A percentile compares a stretch with the other conserved stretches of the same genome.
Evolutionary conservation across 2,329 filamentous ascomycete species (phyloP).

Genomic region (Sclerotiophoma versabilis): DNA sequence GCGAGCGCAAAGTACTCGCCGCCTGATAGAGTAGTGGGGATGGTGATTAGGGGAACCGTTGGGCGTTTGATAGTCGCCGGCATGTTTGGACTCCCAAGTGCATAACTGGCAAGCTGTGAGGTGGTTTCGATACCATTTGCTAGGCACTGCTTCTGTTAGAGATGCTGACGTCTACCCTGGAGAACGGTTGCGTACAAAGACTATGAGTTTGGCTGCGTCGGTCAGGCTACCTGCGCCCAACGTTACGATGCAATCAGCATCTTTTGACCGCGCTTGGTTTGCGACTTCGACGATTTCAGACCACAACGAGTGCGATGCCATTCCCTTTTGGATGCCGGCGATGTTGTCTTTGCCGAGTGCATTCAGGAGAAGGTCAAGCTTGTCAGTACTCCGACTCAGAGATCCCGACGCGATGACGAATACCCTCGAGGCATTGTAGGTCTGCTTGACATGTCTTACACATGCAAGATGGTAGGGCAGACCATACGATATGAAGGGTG

Average conservation of each 20-base stretch:
- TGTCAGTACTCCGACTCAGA: constrained; percentile 56
- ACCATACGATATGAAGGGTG: constrained; percentile 58
- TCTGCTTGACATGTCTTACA: constrained; percentile 54
- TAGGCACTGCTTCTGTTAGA: constrained; percentile 47
- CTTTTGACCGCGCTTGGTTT: constrained; percentile 46
- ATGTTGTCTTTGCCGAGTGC: constrained; percentile 52
- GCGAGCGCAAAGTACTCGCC: constrained; percentile 52
- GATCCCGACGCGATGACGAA: constrained; percentile 62
- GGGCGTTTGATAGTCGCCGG: constrained; percentile 19
- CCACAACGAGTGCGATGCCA: constrained; percentile 63
- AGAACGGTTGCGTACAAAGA: constrained; percentile 42
- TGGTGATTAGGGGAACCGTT: constrained; percentile 48
- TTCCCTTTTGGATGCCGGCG: constrained; percentile 58
- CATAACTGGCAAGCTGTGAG: constrained; percentile 12
- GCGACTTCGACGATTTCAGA: constrained; percentile 60
- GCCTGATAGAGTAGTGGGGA: constrained; percentile 53
- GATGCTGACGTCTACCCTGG: not conserved
- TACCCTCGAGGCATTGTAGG: constrained; percentile 55
- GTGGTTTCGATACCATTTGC: constrained; percentile 52
- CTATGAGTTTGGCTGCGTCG: constrained; percentile 62
- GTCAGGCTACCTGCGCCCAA: constrained; percentile 64
- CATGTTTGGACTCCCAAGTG: constrained; percentile 6
- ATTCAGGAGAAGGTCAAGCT: constrained; percentile 52
- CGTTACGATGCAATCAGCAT: constrained; percentile 61
- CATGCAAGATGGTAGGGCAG: constrained; percentile 56